These are phyloP conservation scores for Dillenia suffruticosa DNA, from an alignment of 164 flowering plant species.

Conservation along the genomic window DNA sequence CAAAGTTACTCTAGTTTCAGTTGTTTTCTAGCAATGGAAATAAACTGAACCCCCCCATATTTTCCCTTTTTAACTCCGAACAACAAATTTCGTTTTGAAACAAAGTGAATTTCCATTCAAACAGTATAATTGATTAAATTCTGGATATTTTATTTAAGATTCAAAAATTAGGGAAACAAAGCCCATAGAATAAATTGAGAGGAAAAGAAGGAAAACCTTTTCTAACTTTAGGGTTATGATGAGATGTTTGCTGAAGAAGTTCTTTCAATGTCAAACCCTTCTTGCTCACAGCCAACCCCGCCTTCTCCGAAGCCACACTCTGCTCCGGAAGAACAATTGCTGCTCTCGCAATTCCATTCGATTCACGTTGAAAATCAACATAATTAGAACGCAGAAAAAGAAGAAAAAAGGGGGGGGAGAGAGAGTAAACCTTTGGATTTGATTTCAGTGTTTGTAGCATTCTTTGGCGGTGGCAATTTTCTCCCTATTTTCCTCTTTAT, in stretches of 20 bases:
- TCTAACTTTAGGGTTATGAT: conserved; percentile 82
- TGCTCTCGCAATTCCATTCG: conserved; percentile 18
- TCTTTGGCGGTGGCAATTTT: conserved; percentile 85
- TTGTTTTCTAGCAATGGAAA: too few relatives aligned
- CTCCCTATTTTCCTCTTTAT: conserved; percentile 84
- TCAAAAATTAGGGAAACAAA: too few relatives aligned
- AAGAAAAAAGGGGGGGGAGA: neutral
- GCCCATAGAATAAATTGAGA: too few relatives aligned
- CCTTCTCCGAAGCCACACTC: conserved; percentile 79
- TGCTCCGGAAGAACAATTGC: conserved; percentile 93
- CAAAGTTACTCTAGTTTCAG: too few relatives aligned
- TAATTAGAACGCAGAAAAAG: neutral
- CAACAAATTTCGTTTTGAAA: too few relatives aligned
- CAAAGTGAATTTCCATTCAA: too few relatives aligned
- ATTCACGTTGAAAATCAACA: neutral
- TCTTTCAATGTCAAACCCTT: conserved; percentile 92
- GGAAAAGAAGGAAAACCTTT: conserved; percentile 35
- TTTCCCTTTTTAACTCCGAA: too few relatives aligned
- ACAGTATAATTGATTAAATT: too few relatives aligned
- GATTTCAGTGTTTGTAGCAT: conserved; percentile 76
- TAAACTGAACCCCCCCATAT: too few relatives aligned
- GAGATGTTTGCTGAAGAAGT: conserved; percentile 91
- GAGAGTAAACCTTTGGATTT: conserved; percentile 62
- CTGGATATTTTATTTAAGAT: too few relatives aligned
- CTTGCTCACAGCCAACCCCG: conserved; percentile 68